phyloP scores from a whole-genome alignment of 2,329 filamentous ascomycete species.

The Sporothrix mexicana region DNA sequence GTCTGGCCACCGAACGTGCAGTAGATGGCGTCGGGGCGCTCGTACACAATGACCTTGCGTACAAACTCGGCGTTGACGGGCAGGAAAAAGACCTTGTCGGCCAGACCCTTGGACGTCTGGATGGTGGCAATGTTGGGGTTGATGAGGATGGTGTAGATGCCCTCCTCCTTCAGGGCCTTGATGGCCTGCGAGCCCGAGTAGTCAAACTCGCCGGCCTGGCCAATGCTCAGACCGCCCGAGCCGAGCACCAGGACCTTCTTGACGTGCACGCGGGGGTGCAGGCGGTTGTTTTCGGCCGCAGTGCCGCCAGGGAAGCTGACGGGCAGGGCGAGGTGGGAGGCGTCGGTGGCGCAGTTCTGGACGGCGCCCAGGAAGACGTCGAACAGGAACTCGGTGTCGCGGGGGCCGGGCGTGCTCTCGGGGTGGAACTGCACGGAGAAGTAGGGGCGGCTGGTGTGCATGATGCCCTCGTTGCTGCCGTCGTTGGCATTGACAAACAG shows the following conservation, averaged over 20 bases:
- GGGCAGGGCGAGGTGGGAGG: slow-evolving; percentile 69
- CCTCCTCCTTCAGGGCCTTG: slow-evolving; percentile 97
- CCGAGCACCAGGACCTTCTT: slow-evolving; percentile 96
- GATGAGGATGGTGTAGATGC: slow-evolving; percentile 96
- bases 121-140: slow-evolving; percentile 99
- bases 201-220: slow-evolving; percentile 97
- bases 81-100: slow-evolving; percentile 98
- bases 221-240: slow-evolving; percentile 93
- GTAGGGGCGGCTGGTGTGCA: slow-evolving; percentile 82
- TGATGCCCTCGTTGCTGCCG: slow-evolving; percentile 96
- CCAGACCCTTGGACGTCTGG: slow-evolving; percentile 95
- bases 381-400: slow-evolving; percentile 95
- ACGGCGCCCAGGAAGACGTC: slow-evolving; percentile 95
- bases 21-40: slow-evolving; percentile 95
- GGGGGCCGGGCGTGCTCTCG: slow-evolving; percentile 92
- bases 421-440: slow-evolving; percentile 99
- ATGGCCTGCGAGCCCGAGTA: slow-evolving; percentile 98
- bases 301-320: slow-evolving; percentile 89
- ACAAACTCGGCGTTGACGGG: slow-evolving; percentile 97
- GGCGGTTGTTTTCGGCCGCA: slow-evolving; percentile 75
- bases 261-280: slow-evolving; percentile 78
- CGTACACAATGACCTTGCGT: slow-evolving; percentile 93
- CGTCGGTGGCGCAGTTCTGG: slow-evolving; percentile 70
- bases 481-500: slow-evolving; percentile 98
- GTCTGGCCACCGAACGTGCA: slow-evolving; percentile 98